Evolutionary conservation across 768 basidiomycete species (phyloP).

Genomic region (Hypsizygus marmoreus): DNA sequence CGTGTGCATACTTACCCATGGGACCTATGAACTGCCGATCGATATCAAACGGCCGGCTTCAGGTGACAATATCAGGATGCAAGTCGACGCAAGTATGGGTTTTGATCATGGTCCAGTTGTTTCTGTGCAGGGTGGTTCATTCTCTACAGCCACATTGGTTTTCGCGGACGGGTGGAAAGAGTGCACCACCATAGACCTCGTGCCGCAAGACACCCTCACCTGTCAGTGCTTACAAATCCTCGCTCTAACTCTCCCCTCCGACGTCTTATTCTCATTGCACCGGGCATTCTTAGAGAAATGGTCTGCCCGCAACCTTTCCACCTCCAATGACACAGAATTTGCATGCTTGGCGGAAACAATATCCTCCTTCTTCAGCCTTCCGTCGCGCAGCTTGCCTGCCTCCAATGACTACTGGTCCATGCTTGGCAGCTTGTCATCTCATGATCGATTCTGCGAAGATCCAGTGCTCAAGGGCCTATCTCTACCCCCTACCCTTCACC

Average conservation of each 20-base stretch:
- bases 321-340: slow-evolving; percentile 53
- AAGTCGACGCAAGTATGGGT: slow-evolving; percentile 19
- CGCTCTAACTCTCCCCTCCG: slow-evolving; percentile 58
- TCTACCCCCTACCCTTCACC: slow-evolving; percentile 26
- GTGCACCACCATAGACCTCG: slow-evolving; percentile 54
- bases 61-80: slow-evolving; percentile 19
- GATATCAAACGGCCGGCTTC: slow-evolving; percentile 23
- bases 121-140: slow-evolving; percentile 47
- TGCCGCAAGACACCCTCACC: slow-evolving; percentile 58
- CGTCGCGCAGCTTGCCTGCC: slow-evolving; percentile 19
- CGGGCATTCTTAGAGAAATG: slow-evolving; percentile 57
- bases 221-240: slow-evolving; percentile 62
- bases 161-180: slow-evolving; percentile 51
- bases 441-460: slow-evolving; percentile 59
- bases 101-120: slow-evolving; percentile 39
- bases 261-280: slow-evolving; percentile 59
- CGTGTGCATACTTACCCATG: slow-evolving; percentile 65
- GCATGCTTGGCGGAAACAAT: slow-evolving; percentile 57
- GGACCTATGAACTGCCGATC: slow-evolving; percentile 44
- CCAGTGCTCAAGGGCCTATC: slow-evolving; percentile 50
- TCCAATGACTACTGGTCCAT: slow-evolving; percentile 46
- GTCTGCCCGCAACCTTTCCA: slow-evolving; percentile 47
- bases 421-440: slow-evolving; percentile 45
- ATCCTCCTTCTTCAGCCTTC: slow-evolving; percentile 45
- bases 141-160: slow-evolving; percentile 54